These are phyloP conservation scores for Verticillium zaregamsianum DNA, from an alignment of 2,329 filamentous ascomycete genomes.

Conservation along the genomic window DNA sequence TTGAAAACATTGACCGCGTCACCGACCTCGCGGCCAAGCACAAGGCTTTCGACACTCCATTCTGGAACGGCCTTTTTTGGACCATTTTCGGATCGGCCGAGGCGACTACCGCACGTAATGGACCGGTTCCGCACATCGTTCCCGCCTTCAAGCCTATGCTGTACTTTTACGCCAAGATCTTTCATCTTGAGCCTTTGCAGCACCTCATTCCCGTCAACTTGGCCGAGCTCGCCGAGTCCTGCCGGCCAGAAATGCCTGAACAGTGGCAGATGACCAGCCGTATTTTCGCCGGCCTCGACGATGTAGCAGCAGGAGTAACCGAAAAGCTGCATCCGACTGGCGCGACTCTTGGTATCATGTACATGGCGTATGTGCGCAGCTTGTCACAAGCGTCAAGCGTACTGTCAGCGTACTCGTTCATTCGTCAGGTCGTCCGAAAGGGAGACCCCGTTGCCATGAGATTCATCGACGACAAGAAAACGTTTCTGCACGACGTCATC, in stretches of 20 bases:
- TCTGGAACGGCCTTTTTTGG: slow-evolving; percentile 41
- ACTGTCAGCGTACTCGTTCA: slow-evolving; percentile 41
- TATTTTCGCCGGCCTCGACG: slow-evolving; percentile 24
- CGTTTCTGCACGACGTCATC: slow-evolving; percentile 45
- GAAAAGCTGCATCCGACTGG: slow-evolving; percentile 28
- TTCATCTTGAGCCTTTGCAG: slow-evolving; percentile 40
- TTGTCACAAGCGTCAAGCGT: slow-evolving; percentile 34
- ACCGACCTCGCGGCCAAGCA: slow-evolving; percentile 28
- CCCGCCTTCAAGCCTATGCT: slow-evolving; percentile 44
- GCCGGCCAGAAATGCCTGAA: slow-evolving; percentile 6
- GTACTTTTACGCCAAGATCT: slow-evolving; percentile 43
- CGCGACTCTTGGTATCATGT: slow-evolving; percentile 41
- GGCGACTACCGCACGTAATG: slow-evolving; percentile 26
- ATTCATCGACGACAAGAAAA: slow-evolving; percentile 35
- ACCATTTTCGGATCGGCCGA: slow-evolving; percentile 40
- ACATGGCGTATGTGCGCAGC: slow-evolving; percentile 39
- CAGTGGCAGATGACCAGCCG: slow-evolving; percentile 12
- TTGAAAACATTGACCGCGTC: slow-evolving; percentile 40
- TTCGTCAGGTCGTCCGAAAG: slow-evolving; percentile 35
- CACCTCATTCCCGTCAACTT: slow-evolving; percentile 23
- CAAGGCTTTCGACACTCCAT: slow-evolving; percentile 45
- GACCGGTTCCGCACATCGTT: slow-evolving; percentile 15
- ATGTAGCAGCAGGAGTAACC: slow-evolving; percentile 20
- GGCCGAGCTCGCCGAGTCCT: slow-evolving; percentile 4
- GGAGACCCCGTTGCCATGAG: slow-evolving; percentile 28